phyloP scores from a whole-genome alignment of 192 early-diverging fungal species.

The Spizellomyces sp. region DNA sequence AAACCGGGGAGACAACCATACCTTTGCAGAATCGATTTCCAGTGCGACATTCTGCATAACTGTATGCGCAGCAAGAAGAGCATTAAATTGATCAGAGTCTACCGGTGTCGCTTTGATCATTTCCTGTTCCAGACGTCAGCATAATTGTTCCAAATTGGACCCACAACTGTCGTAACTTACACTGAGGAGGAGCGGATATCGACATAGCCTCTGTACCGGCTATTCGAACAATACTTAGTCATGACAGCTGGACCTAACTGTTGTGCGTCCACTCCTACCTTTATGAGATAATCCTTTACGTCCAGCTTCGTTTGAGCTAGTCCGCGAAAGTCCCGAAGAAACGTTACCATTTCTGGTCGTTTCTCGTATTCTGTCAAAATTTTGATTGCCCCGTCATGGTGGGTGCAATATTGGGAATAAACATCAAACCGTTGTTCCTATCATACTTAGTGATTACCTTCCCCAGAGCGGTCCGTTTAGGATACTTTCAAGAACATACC shows the following conservation, averaged over 20 bases:
- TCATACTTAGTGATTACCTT: slow-evolving; percentile 22
- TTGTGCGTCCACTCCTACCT: background rate
- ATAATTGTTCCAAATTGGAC: too few relatives aligned
- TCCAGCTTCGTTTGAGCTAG: slow-evolving; percentile 30
- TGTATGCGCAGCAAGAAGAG: slow-evolving; percentile 19
- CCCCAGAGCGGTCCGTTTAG: background rate
- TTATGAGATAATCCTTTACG: slow-evolving; percentile 37
- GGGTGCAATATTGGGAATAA: slow-evolving; percentile 36
- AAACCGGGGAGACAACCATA: background rate
- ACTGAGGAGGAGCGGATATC: slow-evolving; percentile 32
- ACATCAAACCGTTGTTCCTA: slow-evolving; percentile 32
- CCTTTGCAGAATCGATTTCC: slow-evolving; percentile 38
- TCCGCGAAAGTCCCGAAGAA: slow-evolving; percentile 33
- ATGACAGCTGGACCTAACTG: background rate
- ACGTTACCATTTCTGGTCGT: slow-evolving; percentile 36
- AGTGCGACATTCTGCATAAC: slow-evolving; percentile 35
- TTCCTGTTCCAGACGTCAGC: background rate
- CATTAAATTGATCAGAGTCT: background rate
- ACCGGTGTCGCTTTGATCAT: slow-evolving; percentile 27
- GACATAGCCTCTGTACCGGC: slow-evolving; percentile 38
- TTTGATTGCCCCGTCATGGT: slow-evolving; percentile 35
- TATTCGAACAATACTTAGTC: background rate
- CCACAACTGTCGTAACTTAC: background rate
- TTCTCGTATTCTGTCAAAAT: slow-evolving; percentile 33
- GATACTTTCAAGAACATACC: too few relatives aligned